Conservation (phyloP, 2,329 filamentous ascomycete species). For the Dothidotthia symphoricarpi region DNA sequence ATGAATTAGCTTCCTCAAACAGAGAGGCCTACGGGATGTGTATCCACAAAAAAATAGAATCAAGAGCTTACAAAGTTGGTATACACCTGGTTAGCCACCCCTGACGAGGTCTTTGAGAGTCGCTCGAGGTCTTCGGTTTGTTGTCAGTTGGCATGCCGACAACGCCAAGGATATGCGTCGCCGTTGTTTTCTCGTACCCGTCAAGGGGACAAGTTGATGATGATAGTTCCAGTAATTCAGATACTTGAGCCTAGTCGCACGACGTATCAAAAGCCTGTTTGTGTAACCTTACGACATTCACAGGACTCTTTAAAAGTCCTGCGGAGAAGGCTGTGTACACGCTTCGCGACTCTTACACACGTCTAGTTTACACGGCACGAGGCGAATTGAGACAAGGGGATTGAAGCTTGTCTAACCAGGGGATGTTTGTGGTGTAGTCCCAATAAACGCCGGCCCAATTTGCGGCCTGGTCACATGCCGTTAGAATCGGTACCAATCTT, state of each 20-base stretch:
- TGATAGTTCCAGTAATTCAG: slow-evolving; percentile 5
- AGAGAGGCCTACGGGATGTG: too few species aligned
- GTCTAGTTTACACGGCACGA: slow-evolving; percentile 1
- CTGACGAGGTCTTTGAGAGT: slow-evolving; percentile 20
- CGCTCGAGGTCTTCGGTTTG: slow-evolving; percentile 27
- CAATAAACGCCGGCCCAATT: slow-evolving; percentile 18
- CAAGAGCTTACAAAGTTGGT: slow-evolving; percentile 27
- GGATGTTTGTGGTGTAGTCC: slow-evolving; percentile 15
- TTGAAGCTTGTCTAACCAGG: slow-evolving; percentile 16
- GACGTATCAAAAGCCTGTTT: slow-evolving; percentile 8
- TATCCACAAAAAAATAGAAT: background rate
- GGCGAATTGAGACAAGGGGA: slow-evolving; percentile 3
- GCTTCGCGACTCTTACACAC: background rate
- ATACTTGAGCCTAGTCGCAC: slow-evolving; percentile 7
- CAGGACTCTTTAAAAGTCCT: too few species aligned
- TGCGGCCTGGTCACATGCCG: slow-evolving; percentile 22
- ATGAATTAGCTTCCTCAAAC: slow-evolving; percentile 4
- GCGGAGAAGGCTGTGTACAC: slow-evolving; percentile 14
- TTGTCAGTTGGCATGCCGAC: slow-evolving; percentile 35
- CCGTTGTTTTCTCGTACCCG: slow-evolving; percentile 27
- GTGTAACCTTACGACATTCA: slow-evolving; percentile 11
- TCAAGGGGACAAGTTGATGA: background rate
- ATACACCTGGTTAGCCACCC: slow-evolving; percentile 33
- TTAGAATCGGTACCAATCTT: slow-evolving; percentile 19
- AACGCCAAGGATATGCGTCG: slow-evolving; percentile 13